Percentiles rank a stretch among this genome's conserved stretches.
These are phyloP conservation scores for Syzygium aromaticum DNA, from an alignment of 345 rosid genomes.

Conservation along the genomic window DNA sequence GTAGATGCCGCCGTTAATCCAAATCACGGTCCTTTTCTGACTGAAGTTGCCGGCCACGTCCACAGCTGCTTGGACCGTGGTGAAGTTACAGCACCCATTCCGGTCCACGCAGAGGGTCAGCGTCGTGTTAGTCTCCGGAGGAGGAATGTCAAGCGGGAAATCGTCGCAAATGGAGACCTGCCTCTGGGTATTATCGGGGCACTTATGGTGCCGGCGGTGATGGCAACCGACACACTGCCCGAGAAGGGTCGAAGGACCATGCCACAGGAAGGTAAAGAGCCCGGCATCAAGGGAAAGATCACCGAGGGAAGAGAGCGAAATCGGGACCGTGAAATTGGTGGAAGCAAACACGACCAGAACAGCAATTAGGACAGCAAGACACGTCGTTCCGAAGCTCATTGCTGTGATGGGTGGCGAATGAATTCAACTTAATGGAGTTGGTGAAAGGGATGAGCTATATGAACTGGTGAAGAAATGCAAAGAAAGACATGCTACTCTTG, in stretches of 20 bases:
- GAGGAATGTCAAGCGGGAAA: conserved; percentile 53
- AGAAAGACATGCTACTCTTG: conserved; percentile 42
- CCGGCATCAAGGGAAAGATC: not conserved
- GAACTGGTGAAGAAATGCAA: conserved; percentile 4
- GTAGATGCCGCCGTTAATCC: conserved; percentile 86
- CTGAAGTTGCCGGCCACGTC: conserved; percentile 49
- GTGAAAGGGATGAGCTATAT: not conserved
- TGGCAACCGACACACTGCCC: not conserved
- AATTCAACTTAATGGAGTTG: not conserved
- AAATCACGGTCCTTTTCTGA: conserved; percentile 50
- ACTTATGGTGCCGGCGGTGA: conserved; percentile 12
- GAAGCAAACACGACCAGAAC: conserved; percentile 33
- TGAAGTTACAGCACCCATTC: conserved; percentile 84
- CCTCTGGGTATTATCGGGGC: conserved; percentile 11
- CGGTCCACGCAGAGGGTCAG: conserved; percentile 59
- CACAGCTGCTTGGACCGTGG: conserved; percentile 72
- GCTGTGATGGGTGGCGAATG: not conserved
- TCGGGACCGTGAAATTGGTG: conserved; percentile 11
- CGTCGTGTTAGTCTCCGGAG: conserved; percentile 64
- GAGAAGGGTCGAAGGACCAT: not conserved
- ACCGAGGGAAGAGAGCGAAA: not conserved
- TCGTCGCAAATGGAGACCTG: conserved; percentile 50
- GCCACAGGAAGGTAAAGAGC: conserved; percentile 4
- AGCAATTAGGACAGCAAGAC: conserved; percentile 24
- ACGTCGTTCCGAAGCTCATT: conserved; percentile 23